phyloP scores from a whole-genome alignment of 2,329 filamentous ascomycete species.

The Graphium sp. region DNA sequence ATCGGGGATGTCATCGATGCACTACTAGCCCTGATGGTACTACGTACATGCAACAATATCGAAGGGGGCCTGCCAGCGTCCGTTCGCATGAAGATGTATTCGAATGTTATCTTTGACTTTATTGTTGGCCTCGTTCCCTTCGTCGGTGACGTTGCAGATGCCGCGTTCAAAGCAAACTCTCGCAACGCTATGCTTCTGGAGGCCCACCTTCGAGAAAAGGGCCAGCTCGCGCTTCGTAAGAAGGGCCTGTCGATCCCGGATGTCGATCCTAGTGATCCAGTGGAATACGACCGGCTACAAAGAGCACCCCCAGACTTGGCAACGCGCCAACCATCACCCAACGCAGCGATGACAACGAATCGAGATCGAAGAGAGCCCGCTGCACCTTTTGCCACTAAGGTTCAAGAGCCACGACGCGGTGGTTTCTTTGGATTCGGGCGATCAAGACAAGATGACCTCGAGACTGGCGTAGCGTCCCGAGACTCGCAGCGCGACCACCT shows the following conservation, averaged over 20 bases:
- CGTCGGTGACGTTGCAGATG: constrained; percentile 60
- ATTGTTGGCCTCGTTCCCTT: constrained; percentile 58
- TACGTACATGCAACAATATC: constrained; percentile 54
- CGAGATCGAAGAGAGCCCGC: constrained; percentile 3
- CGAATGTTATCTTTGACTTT: constrained; percentile 66
- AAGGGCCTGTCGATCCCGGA: constrained; percentile 27
- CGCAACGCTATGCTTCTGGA: constrained; percentile 58
- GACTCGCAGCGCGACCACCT: not conserved
- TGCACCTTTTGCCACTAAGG: constrained; percentile 4
- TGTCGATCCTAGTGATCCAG: constrained; percentile 33
- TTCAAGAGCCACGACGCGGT: constrained; percentile 3
- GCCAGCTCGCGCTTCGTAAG: constrained; percentile 35
- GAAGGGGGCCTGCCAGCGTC: constrained; percentile 55
- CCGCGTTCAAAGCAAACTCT: constrained; percentile 58
- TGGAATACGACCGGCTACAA: constrained; percentile 26
- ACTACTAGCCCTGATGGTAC: constrained; percentile 58
- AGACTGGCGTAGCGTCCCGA: constrained; percentile 4
- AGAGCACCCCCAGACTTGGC: constrained; percentile 5
- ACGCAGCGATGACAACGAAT: constrained; percentile 6
- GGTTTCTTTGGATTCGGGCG: constrained; percentile 7
- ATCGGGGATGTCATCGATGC: constrained; percentile 62
- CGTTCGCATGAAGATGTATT: constrained; percentile 54
- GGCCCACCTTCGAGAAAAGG: constrained; percentile 49
- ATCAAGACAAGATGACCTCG: constrained; percentile 5
- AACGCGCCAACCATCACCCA: constrained; percentile 4